phyloP scores from a whole-genome alignment of 169 alveolate species.

The Plasmodium berghei region DNA sequence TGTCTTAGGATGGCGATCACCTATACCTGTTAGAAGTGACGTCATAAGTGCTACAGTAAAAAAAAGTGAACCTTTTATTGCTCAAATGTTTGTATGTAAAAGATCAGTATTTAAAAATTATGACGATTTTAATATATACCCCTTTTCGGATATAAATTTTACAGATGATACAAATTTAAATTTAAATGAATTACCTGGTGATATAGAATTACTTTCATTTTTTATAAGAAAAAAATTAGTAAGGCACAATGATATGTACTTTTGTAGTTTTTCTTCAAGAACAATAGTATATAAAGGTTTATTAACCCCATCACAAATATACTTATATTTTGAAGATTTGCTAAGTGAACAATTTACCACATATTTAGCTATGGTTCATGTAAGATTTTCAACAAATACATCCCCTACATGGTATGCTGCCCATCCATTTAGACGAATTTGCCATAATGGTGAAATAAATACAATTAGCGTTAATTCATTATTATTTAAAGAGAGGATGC shows the following conservation, averaged over 20 bases:
- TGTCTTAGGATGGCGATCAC: conserved; percentile 84
- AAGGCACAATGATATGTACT: conserved; percentile 66
- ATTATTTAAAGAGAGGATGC: conserved; percentile 63
- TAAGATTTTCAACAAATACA: conserved; percentile 73
- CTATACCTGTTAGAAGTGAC: conserved; percentile 79
- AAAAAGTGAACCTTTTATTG: conserved; percentile 83
- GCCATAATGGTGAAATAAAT: conserved; percentile 81
- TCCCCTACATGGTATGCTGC: conserved; percentile 80
- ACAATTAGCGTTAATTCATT: conserved; percentile 77
- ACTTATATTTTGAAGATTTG: conserved; percentile 71
- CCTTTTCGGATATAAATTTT: conserved; percentile 58
- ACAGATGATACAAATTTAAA: conserved; percentile 66
- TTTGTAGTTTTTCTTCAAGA: conserved; percentile 77
- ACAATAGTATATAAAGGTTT: conserved; percentile 77
- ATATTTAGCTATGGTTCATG: conserved; percentile 75
- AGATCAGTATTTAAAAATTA: conserved; percentile 72
- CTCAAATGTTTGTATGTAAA: conserved; percentile 79
- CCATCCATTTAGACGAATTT: conserved; percentile 74
- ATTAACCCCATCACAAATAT: conserved; percentile 75
- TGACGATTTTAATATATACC: conserved; percentile 66
- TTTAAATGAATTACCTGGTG: conserved; percentile 60
- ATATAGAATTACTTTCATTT: conserved; percentile 54
- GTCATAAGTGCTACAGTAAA: conserved; percentile 80
- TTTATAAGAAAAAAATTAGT: conserved; percentile 74
- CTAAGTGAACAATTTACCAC: conserved; percentile 70